Conservation (phyloP, 2,329 filamentous ascomycete species). For the Colletotrichum australisinense region DNA sequence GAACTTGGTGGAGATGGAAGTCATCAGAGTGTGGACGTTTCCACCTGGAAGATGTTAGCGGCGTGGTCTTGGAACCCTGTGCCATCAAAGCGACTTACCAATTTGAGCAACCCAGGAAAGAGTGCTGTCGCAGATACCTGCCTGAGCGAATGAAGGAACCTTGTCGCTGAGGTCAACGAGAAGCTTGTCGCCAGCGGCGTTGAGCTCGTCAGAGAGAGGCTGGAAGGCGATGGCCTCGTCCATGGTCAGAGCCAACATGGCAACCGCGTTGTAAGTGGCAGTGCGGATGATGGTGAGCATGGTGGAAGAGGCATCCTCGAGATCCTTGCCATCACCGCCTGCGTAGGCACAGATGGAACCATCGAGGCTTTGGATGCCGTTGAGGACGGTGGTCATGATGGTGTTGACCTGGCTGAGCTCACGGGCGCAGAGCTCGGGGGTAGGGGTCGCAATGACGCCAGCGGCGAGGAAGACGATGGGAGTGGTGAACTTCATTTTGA, state of each 20-base stretch:
- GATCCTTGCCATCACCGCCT: conserved; percentile 24
- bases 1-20: conserved; percentile 34
- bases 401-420: conserved; percentile 29
- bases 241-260: conserved; percentile 24
- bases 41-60: not conserved
- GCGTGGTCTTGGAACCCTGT: fast-evolving
- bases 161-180: conserved; percentile 27
- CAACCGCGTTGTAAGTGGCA: conserved; percentile 30
- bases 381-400: conserved; percentile 34
- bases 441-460: conserved; percentile 19
- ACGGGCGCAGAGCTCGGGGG: conserved; percentile 23
- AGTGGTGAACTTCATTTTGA: conserved; percentile 30
- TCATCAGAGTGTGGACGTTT: conserved; percentile 34
- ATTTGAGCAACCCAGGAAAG: conserved; percentile 31
- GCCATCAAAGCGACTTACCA: not conserved
- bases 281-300: conserved; percentile 32
- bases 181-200: conserved; percentile 33
- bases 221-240: conserved; percentile 36
- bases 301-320: conserved; percentile 5
- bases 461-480: conserved; percentile 27
- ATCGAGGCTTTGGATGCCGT: conserved; percentile 25
- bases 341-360: conserved; percentile 14
- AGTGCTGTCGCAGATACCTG: conserved; percentile 17
- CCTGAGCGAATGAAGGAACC: conserved; percentile 9
- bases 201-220: conserved; percentile 31